Evolutionary conservation across 148 eudicot genomes (phyloP).

Genomic region (Suaeda aralocaspica): DNA sequence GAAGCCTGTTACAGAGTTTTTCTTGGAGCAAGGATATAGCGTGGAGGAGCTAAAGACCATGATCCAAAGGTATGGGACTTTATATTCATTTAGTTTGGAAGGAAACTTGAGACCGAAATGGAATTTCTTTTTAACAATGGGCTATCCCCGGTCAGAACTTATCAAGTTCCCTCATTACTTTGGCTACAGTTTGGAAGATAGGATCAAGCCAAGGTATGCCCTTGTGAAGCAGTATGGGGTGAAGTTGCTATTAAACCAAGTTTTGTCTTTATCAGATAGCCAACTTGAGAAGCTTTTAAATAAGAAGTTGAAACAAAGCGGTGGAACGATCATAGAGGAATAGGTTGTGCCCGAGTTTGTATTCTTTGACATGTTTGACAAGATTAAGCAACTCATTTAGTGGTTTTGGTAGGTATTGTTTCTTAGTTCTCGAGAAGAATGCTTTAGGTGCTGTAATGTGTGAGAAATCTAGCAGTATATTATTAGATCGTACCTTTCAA

Average conservation of each 20-base stretch:
- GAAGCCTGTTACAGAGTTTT: slow-evolving; percentile 70
- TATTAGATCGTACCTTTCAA: neutral
- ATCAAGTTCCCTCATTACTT: slow-evolving; percentile 76
- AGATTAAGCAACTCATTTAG: neutral
- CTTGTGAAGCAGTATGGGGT: slow-evolving; percentile 46
- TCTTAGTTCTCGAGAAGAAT: neutral
- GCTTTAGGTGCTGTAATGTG: slow-evolving; percentile 2
- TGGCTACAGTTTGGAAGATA: slow-evolving; percentile 71
- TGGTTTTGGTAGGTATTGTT: slow-evolving; percentile 12
- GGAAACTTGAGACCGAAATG: slow-evolving; percentile 64
- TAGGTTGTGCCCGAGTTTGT: slow-evolving; percentile 3
- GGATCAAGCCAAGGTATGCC: slow-evolving; percentile 74
- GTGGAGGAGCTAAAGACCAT: slow-evolving; percentile 46
- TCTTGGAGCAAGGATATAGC: slow-evolving; percentile 56
- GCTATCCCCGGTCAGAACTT: slow-evolving; percentile 56
- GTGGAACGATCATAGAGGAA: neutral
- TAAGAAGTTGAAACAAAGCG: slow-evolving; percentile 42
- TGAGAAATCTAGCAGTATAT: neutral
- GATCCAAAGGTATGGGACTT: slow-evolving; percentile 56
- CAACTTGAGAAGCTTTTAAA: slow-evolving; percentile 50
- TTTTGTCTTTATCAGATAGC: slow-evolving; percentile 45
- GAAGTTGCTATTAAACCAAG: slow-evolving; percentile 50
- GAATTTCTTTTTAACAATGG: slow-evolving; percentile 70
- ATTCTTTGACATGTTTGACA: neutral
- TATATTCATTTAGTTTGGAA: slow-evolving; percentile 70